Evolutionary conservation across 257 asterid species (phyloP).

Genomic region (Solanum phureja): DNA sequence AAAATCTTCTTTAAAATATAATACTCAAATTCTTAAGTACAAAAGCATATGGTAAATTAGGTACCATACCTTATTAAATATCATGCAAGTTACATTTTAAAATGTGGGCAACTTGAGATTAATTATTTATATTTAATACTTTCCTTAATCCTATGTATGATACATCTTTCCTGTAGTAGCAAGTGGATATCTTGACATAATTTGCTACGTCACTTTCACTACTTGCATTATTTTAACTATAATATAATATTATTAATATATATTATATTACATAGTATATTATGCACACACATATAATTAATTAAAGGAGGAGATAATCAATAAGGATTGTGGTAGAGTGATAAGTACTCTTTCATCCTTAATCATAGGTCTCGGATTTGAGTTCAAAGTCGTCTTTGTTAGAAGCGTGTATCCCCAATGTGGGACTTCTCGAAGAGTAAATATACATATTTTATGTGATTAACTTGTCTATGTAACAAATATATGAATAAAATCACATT

Average conservation of each 20-base stretch:
- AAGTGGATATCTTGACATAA: constrained; percentile 15
- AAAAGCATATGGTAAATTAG: not conserved
- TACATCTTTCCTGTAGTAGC: constrained; percentile 15
- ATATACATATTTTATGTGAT: too few species aligned
- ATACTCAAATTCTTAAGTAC: not conserved
- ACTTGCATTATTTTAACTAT: not conserved
- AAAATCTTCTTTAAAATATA: constrained; percentile 7
- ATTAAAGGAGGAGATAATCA: too few species aligned
- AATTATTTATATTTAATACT: not conserved
- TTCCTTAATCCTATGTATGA: constrained; percentile 2
- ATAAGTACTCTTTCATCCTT: too few species aligned
- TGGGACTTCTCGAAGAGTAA: too few species aligned
- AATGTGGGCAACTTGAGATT: not conserved
- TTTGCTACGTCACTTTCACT: not conserved
- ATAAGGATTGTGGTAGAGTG: too few species aligned
- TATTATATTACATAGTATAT: not conserved
- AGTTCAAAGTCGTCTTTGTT: too few species aligned
- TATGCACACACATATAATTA: not conserved
- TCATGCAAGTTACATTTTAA: constrained; percentile 14
- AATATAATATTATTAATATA: not conserved
- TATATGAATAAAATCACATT: too few species aligned
- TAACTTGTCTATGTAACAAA: too few species aligned
- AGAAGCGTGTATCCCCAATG: too few species aligned
- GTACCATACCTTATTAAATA: not conserved
- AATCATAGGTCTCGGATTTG: too few species aligned